Base-by-base conservation (phyloP, 1,284 basidiomycete species). In the Cerioporus squamosus region DNA sequence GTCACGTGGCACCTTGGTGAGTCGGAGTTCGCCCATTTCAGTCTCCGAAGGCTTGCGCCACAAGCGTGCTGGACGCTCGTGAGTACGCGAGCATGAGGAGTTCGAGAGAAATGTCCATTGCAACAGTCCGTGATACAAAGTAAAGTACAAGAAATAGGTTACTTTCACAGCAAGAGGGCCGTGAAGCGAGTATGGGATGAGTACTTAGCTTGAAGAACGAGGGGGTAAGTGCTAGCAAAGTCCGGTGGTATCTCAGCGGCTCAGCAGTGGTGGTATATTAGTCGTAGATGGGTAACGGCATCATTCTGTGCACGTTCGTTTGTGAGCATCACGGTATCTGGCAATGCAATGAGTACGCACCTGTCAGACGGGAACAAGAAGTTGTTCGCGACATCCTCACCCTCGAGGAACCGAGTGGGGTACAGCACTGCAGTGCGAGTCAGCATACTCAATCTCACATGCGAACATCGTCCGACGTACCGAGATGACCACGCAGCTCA, bases 341-440 rank as follows among this genome's bases (percentile, higher is more conserved):
- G n/a, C n/a, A 5, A 33, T 7, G 18, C 3, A 2, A 5, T 17
- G 12, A 14, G 39, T 3, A 68, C 80, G 61, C 63, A 90, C 84
- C 87, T 84, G 72, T 97, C 94, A 42, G 93, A 85, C 70, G 93
- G 93, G 76, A 95, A 96, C 63, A 98, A 77, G 80, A 97, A 97
- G 71, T 96, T 95, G 66, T 94, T 90, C 3, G 87, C 85, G 3
- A 86, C 80, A 71, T 95, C 93, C 73, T 95, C 94, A 17, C 86
- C 91, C 74, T 95, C 94, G 55, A 97, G 69, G 77, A 96, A 95
- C 4, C 87, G 85, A 23, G 81, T 92, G 0, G 94, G 88, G 72
- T 92, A 93, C 22, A 93, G 58, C 20, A 96, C 94, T 93, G 61
- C 49, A n/a, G 44, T 26, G 8, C 33, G 33, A 44, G 29, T 42